phyloP scores from a whole-genome alignment of 2,329 filamentous ascomycete genomes.

The Amylocarpus encephaloides region DNA sequence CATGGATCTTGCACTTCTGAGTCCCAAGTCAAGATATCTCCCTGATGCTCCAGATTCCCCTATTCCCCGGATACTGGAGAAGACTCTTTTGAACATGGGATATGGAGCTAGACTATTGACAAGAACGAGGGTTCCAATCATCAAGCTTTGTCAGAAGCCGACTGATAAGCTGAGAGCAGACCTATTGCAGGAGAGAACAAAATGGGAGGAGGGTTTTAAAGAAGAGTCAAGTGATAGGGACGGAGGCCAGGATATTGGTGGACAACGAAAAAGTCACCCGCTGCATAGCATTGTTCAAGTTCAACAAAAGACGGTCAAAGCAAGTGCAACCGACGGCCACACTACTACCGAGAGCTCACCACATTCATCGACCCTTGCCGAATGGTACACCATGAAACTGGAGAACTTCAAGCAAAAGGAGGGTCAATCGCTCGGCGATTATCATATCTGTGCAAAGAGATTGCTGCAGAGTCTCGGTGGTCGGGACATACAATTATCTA shows the following conservation, averaged over 20 bases:
- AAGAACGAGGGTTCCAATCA: slow-evolving; percentile 75
- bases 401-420: slow-evolving; percentile 26
- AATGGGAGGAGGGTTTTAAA: slow-evolving; percentile 59
- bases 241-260: slow-evolving; percentile 4
- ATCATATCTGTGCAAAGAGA: slow-evolving; percentile 28
- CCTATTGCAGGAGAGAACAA: slow-evolving; percentile 58
- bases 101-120: slow-evolving; percentile 73
- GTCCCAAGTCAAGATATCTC: slow-evolving; percentile 50
- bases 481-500: slow-evolving; percentile 22
- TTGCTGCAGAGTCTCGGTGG: slow-evolving; percentile 26
- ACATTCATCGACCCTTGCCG: background rate
- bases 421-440: slow-evolving; percentile 27
- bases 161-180: slow-evolving; percentile 51
- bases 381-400: slow-evolving; percentile 12
- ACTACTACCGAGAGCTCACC: background rate
- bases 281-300: background rate
- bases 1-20: slow-evolving; percentile 79
- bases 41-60: slow-evolving; percentile 50
- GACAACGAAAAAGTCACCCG: background rate
- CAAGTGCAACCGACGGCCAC: background rate
- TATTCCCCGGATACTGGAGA: slow-evolving; percentile 70
- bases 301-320: background rate
- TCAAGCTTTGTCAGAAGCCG: slow-evolving; percentile 76
- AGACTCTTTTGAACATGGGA: slow-evolving; percentile 62
- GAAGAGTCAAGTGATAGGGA: slow-evolving; percentile 31